A percentile compares a stretch with the other conserved stretches of the same genome.
phyloP scores from a whole-genome alignment of 169 alveolate species.

The Cyclospora cayetanensis region DNA sequence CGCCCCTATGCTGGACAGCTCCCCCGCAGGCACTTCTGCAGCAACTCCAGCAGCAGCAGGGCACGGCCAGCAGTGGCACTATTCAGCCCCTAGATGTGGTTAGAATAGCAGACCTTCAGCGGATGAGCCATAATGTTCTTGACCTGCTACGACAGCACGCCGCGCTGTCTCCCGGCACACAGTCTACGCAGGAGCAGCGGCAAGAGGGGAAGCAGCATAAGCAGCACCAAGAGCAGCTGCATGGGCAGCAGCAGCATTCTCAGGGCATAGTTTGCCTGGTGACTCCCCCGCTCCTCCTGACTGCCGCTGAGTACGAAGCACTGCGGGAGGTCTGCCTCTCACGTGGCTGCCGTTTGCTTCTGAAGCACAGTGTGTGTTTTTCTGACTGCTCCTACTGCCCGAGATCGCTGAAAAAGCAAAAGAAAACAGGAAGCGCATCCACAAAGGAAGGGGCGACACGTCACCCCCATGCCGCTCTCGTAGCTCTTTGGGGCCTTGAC shows the following conservation, averaged over 20 bases:
- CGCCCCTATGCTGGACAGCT: neutral
- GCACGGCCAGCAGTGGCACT: neutral
- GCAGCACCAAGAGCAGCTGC: neutral
- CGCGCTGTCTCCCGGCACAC: too few relatives aligned
- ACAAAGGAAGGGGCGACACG: neutral
- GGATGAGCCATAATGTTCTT: neutral
- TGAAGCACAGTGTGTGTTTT: conserved; percentile 35
- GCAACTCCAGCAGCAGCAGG: neutral
- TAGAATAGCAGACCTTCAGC: conserved; percentile 29
- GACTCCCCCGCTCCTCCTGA: conserved; percentile 27
- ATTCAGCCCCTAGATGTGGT: neutral
- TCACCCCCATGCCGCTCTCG: neutral
- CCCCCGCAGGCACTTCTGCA: neutral
- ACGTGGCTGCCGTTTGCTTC: conserved; percentile 33
- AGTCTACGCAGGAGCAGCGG: neutral
- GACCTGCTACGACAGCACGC: too few relatives aligned
- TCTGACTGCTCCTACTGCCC: conserved; percentile 25
- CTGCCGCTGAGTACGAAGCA: neutral
- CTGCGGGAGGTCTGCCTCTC: neutral
- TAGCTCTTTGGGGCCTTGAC: conserved; percentile 4
- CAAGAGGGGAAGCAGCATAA: neutral
- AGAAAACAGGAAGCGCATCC: neutral
- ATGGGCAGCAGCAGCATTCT: neutral
- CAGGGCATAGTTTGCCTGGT: neutral
- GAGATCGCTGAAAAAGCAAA: neutral